These are phyloP conservation scores for Leishmania turanica DNA, from an alignment of 208 protist genomes.

Conservation along the genomic window DNA sequence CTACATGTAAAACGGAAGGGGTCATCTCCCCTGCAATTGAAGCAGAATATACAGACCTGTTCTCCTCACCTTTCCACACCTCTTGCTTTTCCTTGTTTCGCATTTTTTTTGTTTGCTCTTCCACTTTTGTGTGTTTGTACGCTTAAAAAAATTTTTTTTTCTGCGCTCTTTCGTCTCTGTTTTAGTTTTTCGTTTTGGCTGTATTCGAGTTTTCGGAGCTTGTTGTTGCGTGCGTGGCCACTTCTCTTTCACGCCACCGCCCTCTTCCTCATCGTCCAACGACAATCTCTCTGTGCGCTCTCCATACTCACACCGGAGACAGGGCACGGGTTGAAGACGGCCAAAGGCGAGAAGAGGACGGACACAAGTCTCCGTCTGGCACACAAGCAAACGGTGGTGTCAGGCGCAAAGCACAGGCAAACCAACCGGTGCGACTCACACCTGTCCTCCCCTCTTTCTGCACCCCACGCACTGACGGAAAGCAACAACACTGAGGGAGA, in stretches of 20 bases:
- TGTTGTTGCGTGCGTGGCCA: neutral
- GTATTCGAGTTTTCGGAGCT: neutral
- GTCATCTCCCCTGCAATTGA: neutral
- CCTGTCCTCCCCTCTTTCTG: neutral
- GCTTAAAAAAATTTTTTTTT: neutral
- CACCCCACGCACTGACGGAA: neutral
- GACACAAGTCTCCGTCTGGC: neutral
- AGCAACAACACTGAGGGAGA: neutral
- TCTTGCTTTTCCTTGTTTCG: neutral
- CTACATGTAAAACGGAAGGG: neutral
- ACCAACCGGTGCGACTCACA: neutral
- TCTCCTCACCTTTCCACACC: neutral
- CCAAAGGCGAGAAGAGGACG: neutral
- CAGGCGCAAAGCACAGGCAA: neutral
- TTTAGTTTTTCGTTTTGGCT: neutral
- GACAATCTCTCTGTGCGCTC: neutral
- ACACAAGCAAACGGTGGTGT: neutral
- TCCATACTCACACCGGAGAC: neutral
- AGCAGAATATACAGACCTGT: neutral
- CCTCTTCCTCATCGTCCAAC: neutral
- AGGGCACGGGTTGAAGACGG: neutral
- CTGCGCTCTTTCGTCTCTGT: slow-evolving; percentile 1
- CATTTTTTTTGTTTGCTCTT: neutral
- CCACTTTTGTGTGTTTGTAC: neutral
- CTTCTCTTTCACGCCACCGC: neutral